Base-by-base conservation (phyloP, 1,284 basidiomycete species). In the Kwoniella shivajii region DNA sequence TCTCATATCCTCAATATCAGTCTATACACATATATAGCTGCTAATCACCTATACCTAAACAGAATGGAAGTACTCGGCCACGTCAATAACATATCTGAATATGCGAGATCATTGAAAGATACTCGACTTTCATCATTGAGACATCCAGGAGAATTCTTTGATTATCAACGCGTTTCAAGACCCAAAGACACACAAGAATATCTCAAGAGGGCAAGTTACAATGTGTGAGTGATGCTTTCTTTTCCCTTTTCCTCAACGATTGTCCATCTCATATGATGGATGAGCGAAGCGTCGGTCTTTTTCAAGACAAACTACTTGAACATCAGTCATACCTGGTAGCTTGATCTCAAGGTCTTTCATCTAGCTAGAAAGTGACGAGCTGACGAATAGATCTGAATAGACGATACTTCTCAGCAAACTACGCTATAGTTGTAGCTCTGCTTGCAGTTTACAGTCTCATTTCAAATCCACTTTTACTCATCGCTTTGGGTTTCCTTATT, bases 381-480 rank as follows among this genome's bases (percentile, higher is more conserved):
- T 51, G 37, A 18, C 22, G 10, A 7, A 6, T 24, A 18, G 20
- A 2, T 34, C 20, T 60, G 44, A 34, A 48, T 22, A 57, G 52
- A 13, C 87, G 89, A 54, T 92, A 92, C 79, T 93, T 92, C 78
- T 92, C 89, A 57, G 89, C 89, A 63, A 97, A 97, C 80, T 97
- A 97, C 79, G 85, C 86, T 39, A 78, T 96, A 69, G 84, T 98
- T 66, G 82, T 97, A 18, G 86, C 83, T 49, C 76, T 88, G 44
- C 83, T 98, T 54, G 89, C 87, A 16, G 85, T 98, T 56, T 99
- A 97, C 77, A 90, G 93, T 16, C 76, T 98, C 39, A 77, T 98
- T 68, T 92, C 88, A 60, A 93, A 90, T 78, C 84, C 84, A 6
- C 76, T 86, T 37, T 86, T 99, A 43, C 84, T 98, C 61, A 81